Base-by-base conservation (phyloP, 257 asterid species). In the Echium plantagineum region DNA sequence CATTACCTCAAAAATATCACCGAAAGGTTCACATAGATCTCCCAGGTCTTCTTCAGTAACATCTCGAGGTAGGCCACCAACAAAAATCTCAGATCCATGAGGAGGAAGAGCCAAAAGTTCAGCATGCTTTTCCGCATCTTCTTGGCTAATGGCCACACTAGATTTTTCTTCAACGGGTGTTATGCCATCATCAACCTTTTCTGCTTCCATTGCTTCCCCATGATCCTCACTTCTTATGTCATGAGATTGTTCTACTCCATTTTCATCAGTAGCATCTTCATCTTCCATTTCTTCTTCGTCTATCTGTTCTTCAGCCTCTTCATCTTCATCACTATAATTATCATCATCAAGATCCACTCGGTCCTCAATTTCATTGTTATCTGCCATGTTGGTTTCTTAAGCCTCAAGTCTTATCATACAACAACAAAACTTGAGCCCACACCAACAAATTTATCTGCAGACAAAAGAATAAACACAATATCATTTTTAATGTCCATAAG, bases 301-400 rank as follows among this genome's bases (percentile, higher is more conserved):
- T 73, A 80, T 75, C 72, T 81, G 83, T 59, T 90, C 95, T 74
- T 85, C 96, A 53, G 73, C 82, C 58, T 82, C 86, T 12, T 83
- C 94, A 46, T 90, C 96, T 64, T 87, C 97, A 70, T 85, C 94
- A 2, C 79, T 67, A 74, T 83, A 90, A 75, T 84, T 83, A 67
- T 90, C 97, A 71, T 87, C 94, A 60, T 90, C 96, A 63, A 90
- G 83, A 63, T 90, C 96, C 74, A 87, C 96, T 30, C 81, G 91
- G 75, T 90, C 98, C 57, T 87, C 95, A 65, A 81, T 74, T 73
- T 90, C 96, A 70, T 81, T 77, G 73, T 82, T 85, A 67, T 87
- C 96, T 20, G 86, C 80, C 98, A 90, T 85, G 61, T 77, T 24
- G 71, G 70, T 72, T 58, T n/a, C 72, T 72, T 62, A 63, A 9